Conservation (phyloP, 352 stramenopile species). For the Phytophthora pini region DNA sequence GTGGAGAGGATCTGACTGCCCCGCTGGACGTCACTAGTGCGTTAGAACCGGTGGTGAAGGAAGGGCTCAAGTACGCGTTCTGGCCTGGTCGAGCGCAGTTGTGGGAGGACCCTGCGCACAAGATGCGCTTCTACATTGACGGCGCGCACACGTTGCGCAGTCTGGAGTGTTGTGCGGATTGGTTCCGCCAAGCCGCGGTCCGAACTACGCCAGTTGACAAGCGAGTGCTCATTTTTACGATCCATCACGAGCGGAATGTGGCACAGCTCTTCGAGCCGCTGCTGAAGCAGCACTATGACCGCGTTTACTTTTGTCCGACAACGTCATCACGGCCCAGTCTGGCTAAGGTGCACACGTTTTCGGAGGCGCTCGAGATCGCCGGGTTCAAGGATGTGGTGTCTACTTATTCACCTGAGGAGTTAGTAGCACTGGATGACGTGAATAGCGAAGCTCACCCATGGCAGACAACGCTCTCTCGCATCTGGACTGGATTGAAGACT, state of each 20-base stretch:
- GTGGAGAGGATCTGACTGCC: conserved; percentile 13
- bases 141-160: conserved; percentile 88
- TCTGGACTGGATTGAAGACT: conserved; percentile 61
- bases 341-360: conserved; percentile 75
- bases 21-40: conserved; percentile 33
- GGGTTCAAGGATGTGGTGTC: conserved; percentile 44
- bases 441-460: conserved; percentile 51
- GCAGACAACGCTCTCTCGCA: conserved; percentile 61
- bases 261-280: conserved; percentile 67
- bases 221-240: conserved; percentile 79
- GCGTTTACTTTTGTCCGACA: conserved; percentile 81
- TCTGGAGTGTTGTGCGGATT: conserved; percentile 75
- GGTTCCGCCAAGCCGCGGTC: conserved; percentile 55
- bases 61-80: conserved; percentile 65
- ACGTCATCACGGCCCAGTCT: conserved; percentile 65
- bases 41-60: conserved; percentile 55
- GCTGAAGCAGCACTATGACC: conserved; percentile 67
- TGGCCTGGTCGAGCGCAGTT: conserved; percentile 85
- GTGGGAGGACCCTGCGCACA: conserved; percentile 49
- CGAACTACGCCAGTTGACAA: conserved; percentile 26
- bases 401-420: conserved; percentile 51
- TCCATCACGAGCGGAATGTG: conserved; percentile 87
- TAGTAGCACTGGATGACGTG: conserved; percentile 52
- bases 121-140: conserved; percentile 82
- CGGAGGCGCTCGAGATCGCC: conserved; percentile 56